Evolutionary conservation across 805 yeast genomes (phyloP).

Genomic region (Barnettozyma wickerhamii): DNA sequence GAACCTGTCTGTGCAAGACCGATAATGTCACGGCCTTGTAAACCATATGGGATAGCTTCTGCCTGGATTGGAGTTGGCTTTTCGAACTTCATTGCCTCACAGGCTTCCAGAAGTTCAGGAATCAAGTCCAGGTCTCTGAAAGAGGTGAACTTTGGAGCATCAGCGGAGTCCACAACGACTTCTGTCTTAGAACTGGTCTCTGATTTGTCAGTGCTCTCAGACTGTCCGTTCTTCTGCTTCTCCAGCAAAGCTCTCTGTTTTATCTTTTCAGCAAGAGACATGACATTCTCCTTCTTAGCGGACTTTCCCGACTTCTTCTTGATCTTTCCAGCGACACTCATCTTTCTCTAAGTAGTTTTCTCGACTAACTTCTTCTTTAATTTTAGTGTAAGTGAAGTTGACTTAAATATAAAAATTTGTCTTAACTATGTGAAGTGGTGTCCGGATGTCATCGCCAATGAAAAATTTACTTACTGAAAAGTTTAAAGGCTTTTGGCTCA

Average conservation of each 20-base stretch:
- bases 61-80: constrained; percentile 94
- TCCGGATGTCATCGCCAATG: constrained; percentile 25
- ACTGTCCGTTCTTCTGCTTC: constrained; percentile 8
- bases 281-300: constrained; percentile 31
- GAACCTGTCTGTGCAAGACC: constrained; percentile 98
- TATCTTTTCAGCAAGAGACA: constrained; percentile 55
- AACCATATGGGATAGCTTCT: constrained; percentile 85
- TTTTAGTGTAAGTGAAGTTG: too few relatives aligned
- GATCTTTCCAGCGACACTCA: constrained; percentile 12
- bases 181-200: constrained; percentile 11
- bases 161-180: constrained; percentile 10
- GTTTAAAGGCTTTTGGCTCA: not conserved
- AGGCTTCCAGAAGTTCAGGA: constrained; percentile 77
- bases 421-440: constrained; percentile 12
- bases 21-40: constrained; percentile 87
- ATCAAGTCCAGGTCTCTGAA: constrained; percentile 61
- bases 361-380: too few relatives aligned
- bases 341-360: too few relatives aligned
- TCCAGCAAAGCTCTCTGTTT: constrained; percentile 35
- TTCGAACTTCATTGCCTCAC: constrained; percentile 65
- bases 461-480: constrained; percentile 12
- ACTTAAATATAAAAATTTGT: too few relatives aligned
- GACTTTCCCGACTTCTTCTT: constrained; percentile 24
- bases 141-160: constrained; percentile 28
- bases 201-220: constrained; percentile 5